A percentile compares a stretch with the other conserved stretches of the same genome.
These are phyloP conservation scores for Cercophora sp. DNA, from an alignment of 495 filamentous ascomycete species.

Conservation along the genomic window DNA sequence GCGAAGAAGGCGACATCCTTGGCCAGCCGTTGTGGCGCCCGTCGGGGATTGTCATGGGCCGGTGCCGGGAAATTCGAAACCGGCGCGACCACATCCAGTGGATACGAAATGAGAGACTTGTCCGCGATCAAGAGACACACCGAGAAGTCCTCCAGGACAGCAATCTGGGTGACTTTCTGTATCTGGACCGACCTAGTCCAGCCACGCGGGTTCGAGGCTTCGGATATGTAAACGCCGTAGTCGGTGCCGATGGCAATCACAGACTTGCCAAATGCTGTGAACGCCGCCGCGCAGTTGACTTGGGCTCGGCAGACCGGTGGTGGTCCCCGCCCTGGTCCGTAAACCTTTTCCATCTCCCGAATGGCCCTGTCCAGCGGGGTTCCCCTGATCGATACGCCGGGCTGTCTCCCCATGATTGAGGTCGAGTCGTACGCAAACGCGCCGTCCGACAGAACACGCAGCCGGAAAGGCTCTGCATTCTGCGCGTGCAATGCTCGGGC, in stretches of 20 bases:
- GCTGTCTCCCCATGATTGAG: constrained; percentile 40
- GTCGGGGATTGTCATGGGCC: constrained; percentile 59
- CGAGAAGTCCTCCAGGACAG: constrained; percentile 92
- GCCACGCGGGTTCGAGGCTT: constrained; percentile 77
- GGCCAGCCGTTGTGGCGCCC: constrained; percentile 87
- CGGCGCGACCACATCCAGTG: constrained; percentile 84
- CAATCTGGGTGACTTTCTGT: constrained; percentile 80
- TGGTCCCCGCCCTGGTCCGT: constrained; percentile 62
- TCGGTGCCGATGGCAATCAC: constrained; percentile 97
- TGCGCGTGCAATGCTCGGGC: constrained; percentile 83
- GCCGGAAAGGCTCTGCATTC: constrained; percentile 92
- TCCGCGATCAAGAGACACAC: constrained; percentile 87
- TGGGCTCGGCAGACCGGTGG: constrained; percentile 71
- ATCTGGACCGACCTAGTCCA: constrained; percentile 81
- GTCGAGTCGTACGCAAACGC: constrained; percentile 82
- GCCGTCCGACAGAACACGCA: constrained; percentile 86
- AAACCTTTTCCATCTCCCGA: constrained; percentile 75
- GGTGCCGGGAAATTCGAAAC: constrained; percentile 58
- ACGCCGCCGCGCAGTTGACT: constrained; percentile 91
- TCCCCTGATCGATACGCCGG: constrained; percentile 62
- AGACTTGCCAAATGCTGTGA: constrained; percentile 72
- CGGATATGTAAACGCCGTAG: constrained; percentile 84
- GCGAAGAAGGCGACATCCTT: constrained; percentile 96
- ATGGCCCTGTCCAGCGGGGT: constrained; percentile 92
- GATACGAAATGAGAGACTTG: constrained; percentile 87